A percentile compares a stretch with the other conserved stretches of the same genome.
Evolutionary conservation across 2,329 filamentous ascomycete species (phyloP).

Genomic region (Aspergillus fructus): DNA sequence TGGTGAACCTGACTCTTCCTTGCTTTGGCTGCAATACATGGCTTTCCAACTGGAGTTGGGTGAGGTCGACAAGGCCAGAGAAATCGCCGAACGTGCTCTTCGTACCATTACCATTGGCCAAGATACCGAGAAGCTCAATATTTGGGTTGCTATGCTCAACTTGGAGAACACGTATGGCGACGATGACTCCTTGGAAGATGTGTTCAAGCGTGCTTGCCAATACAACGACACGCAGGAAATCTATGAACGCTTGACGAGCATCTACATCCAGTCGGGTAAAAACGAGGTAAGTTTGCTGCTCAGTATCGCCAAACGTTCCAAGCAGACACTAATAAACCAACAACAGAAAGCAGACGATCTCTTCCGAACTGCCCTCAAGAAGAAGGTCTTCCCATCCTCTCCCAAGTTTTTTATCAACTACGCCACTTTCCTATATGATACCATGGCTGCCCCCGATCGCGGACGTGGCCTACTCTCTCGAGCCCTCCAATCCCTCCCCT

Average conservation of each 20-base stretch:
- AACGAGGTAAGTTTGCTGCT: slow-evolving; percentile 61
- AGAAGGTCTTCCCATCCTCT: slow-evolving; percentile 78
- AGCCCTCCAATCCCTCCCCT: slow-evolving; percentile 78
- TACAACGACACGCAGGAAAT: slow-evolving; percentile 91
- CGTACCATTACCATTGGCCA: slow-evolving; percentile 88
- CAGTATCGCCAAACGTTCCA: background rate
- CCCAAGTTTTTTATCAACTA: slow-evolving; percentile 91
- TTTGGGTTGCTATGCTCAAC: slow-evolving; percentile 94
- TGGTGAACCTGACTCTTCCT: slow-evolving; percentile 87
- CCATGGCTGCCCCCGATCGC: slow-evolving; percentile 66
- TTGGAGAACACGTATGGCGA: slow-evolving; percentile 87
- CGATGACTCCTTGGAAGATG: slow-evolving; percentile 76
- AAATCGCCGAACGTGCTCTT: slow-evolving; percentile 86
- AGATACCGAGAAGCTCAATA: slow-evolving; percentile 87
- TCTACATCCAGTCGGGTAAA: slow-evolving; percentile 91
- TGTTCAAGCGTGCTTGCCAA: slow-evolving; percentile 89
- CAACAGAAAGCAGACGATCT: slow-evolving; percentile 79
- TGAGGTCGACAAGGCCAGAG: slow-evolving; percentile 82
- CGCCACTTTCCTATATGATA: slow-evolving; percentile 85
- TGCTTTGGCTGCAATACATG: slow-evolving; percentile 96
- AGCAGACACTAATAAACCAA: slow-evolving; percentile 24
- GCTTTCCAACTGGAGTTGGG: slow-evolving; percentile 94
- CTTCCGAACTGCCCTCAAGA: slow-evolving; percentile 84
- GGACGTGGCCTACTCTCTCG: slow-evolving; percentile 76
- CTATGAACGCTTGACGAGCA: slow-evolving; percentile 84